These are phyloP conservation scores for Lasiodiplodia theobromae DNA, from an alignment of 2,329 filamentous ascomycete genomes.

Conservation along the genomic window DNA sequence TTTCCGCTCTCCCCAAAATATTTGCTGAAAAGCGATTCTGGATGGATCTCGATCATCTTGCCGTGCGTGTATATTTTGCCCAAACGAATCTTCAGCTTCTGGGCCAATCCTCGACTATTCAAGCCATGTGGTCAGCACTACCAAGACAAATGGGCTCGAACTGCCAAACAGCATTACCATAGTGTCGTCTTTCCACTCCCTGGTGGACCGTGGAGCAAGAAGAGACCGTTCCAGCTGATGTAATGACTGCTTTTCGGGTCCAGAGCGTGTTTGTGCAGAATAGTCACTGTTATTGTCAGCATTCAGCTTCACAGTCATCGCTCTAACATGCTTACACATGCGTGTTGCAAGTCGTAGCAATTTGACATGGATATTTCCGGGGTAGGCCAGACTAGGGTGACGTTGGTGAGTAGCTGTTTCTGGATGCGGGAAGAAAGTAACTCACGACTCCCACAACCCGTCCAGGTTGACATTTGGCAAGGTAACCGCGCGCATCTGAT, in stretches of 20 bases:
- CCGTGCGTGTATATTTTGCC: slow-evolving; percentile 45
- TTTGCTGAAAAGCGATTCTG: slow-evolving; percentile 54
- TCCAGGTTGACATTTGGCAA: slow-evolving; percentile 51
- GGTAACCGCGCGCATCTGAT: slow-evolving; percentile 43
- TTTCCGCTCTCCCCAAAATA: slow-evolving; percentile 58
- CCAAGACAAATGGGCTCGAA: background rate
- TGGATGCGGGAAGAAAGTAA: background rate
- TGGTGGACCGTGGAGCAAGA: slow-evolving; percentile 53
- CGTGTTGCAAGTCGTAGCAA: slow-evolving; percentile 51
- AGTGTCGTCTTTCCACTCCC: slow-evolving; percentile 54
- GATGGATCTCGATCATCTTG: slow-evolving; percentile 55
- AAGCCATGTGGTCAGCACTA: background rate
- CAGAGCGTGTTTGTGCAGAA: slow-evolving; percentile 45
- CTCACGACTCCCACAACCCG: slow-evolving; percentile 54
- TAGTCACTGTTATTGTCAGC: slow-evolving; percentile 35
- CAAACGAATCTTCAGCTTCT: slow-evolving; percentile 58
- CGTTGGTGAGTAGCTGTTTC: background rate
- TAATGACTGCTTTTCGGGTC: slow-evolving; percentile 39
- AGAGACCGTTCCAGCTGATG: slow-evolving; percentile 55
- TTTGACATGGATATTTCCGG: slow-evolving; percentile 49
- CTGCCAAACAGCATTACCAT: slow-evolving; percentile 38
- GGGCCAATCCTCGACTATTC: slow-evolving; percentile 53
- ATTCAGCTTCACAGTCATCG: background rate
- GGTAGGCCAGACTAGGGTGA: slow-evolving; percentile 48
- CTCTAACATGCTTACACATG: slow-evolving; percentile 40